A percentile compares a stretch with the other conserved stretches of the same genome.
phyloP scores from a whole-genome alignment of 345 rosid species.

The Ceriops decandra region DNA sequence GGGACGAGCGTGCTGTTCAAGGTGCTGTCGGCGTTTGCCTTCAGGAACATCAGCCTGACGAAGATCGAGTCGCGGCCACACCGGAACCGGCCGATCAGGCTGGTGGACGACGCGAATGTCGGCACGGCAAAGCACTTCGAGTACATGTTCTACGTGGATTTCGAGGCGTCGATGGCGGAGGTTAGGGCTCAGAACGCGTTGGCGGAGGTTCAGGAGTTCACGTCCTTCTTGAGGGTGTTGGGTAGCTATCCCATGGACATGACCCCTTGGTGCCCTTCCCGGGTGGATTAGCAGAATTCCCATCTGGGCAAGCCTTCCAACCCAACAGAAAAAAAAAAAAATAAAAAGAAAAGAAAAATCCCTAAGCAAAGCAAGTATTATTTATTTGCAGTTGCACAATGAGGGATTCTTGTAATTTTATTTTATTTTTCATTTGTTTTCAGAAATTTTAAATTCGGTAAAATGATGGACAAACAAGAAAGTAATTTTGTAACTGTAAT shows the following conservation, averaged over 20 bases:
- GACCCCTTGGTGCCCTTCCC: slow-evolving; percentile 85
- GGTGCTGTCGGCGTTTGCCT: slow-evolving; percentile 88
- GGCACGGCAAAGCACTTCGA: slow-evolving; percentile 95
- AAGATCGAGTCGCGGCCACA: slow-evolving; percentile 97
- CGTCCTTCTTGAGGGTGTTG: slow-evolving; percentile 88
- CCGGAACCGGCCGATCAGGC: slow-evolving; percentile 66
- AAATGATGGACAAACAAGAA: no score
- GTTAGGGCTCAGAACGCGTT: slow-evolving; percentile 88
- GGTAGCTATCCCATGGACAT: slow-evolving; percentile 99
- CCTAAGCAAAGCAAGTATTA: no score
- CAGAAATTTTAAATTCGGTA: no score
- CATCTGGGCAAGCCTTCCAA: no score
- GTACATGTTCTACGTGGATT: slow-evolving; percentile 85
- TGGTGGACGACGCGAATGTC: slow-evolving; percentile 65
- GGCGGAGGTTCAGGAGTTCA: slow-evolving; percentile 96
- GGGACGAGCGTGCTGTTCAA: slow-evolving; percentile 91
- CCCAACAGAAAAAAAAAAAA: no score
- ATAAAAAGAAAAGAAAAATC: no score
- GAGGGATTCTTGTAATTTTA: no score
- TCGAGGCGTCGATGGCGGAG: slow-evolving; percentile 97
- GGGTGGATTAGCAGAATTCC: slow-evolving; percentile 22
- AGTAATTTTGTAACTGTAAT: no score
- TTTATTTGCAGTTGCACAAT: no score
- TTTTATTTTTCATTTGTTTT: no score
- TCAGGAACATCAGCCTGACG: slow-evolving; percentile 78